These are phyloP conservation scores for Globisporangium sylvaticum DNA, from an alignment of 352 stramenopile genomes.

Conservation along the genomic window DNA sequence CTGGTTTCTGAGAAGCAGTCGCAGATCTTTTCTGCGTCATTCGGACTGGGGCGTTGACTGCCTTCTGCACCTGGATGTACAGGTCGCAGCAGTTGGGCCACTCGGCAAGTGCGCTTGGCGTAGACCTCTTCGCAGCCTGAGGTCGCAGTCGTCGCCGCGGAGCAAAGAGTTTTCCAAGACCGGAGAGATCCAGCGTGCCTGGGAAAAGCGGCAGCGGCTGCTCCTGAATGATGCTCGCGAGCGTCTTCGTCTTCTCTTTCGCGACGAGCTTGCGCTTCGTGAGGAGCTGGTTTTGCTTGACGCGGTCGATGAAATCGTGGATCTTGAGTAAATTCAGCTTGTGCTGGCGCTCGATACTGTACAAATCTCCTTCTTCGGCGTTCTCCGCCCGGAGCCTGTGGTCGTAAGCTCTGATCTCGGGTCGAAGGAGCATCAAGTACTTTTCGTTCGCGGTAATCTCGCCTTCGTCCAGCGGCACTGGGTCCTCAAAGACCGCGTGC, in stretches of 20 bases:
- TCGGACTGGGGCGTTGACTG: slow-evolving; percentile 67
- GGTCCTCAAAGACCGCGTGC: slow-evolving; percentile 51
- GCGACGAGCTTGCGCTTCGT: slow-evolving; percentile 10
- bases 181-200: slow-evolving; percentile 56
- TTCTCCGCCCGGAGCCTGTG: slow-evolving; percentile 39
- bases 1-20: slow-evolving; percentile 8
- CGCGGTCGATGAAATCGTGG: slow-evolving; percentile 61
- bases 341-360: slow-evolving; percentile 46
- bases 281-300: slow-evolving; percentile 30
- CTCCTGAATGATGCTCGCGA: slow-evolving; percentile 82
- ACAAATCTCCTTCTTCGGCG: slow-evolving; percentile 24
- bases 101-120: slow-evolving; percentile 30
- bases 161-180: slow-evolving; percentile 51
- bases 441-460: slow-evolving; percentile 54
- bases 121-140: slow-evolving; percentile 21
- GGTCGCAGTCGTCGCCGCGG: slow-evolving; percentile 48
- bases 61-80: slow-evolving; percentile 83
- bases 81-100: slow-evolving; percentile 66
- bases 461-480: slow-evolving; percentile 57
- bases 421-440: slow-evolving; percentile 58
- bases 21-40: slow-evolving; percentile 20
- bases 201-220: slow-evolving; percentile 77
- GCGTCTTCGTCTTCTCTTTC: slow-evolving; percentile 22
- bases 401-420: slow-evolving; percentile 59
- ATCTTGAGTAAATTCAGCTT: slow-evolving; percentile 47